Evolutionary conservation across 2,329 filamentous ascomycete species (phyloP), one percentile per base, ranked within the genome.

Genomic region (Ophiostoma sp.): DNA sequence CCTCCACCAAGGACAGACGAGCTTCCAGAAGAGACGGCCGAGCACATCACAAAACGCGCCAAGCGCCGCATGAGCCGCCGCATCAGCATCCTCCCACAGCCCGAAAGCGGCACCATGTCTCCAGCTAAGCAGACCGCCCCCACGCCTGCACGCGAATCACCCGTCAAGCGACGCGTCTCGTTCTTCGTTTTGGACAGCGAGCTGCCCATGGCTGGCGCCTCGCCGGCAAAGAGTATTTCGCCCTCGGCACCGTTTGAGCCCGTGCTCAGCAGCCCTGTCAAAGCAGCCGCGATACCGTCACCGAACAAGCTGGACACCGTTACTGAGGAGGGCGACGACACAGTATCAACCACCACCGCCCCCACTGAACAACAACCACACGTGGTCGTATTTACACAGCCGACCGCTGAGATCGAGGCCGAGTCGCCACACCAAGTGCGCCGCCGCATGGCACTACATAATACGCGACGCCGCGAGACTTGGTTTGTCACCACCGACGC

Each of bases 361-460:
- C 17, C 44, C 20, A 7, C 23, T 4, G 33, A 35, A 17, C 7
- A 36, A 33, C 20, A 52, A 31, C 23, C 54, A 17, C 60, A 69
- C 7, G 36, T 68, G 1, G 72, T 78, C 10, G 31, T 79, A 10
- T 79, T 79, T 57, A 75, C 77, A 27, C 76, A 77, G 48, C 76
- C 77, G 0, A 68, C 62, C 2, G 69, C 73, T 1, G 71, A 76
- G 1, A 36, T 67, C 0, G 69, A 65, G 8, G 64, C 60, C 15
- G 77, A 76, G 69, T 73, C 78, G 0, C 67, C 76, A 6, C 72
- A 78, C n/a, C 77, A 79, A 72, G 70, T 72, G 31, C 74, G 73
- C 20, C 73, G 78, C 67, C 76, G 77, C n/a, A 44, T 73, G 5
- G 77, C 77, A 0, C 72, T 79, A 4, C 72, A 76, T 20, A 74